Evolutionary conservation across 129 eudicot genomes (phyloP).

Genomic region (Helichrysum umbraculigerum): DNA sequence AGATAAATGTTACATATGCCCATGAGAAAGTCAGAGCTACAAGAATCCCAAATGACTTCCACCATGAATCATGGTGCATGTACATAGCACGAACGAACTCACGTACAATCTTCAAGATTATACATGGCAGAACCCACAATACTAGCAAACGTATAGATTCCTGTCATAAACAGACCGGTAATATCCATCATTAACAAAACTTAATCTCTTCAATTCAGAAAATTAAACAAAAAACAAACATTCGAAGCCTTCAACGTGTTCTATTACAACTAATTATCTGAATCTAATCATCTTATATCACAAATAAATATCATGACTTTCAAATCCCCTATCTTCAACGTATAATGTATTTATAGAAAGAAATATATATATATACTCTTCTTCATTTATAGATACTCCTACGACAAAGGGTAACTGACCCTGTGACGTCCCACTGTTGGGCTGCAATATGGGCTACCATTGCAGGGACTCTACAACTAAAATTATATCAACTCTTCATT

Average conservation of each 20-base stretch:
- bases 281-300: no score
- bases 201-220: background rate
- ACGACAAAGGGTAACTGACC: no score
- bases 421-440: no score
- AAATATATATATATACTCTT: no score
- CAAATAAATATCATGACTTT: background rate
- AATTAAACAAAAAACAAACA: no score
- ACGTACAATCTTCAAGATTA: constrained; percentile 59
- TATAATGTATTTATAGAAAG: no score
- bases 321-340: background rate
- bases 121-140: constrained; percentile 67
- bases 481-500: no score
- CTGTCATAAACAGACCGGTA: constrained; percentile 33
- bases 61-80: constrained; percentile 57
- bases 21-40: constrained; percentile 57
- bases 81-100: constrained; percentile 55
- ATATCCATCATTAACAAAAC: background rate
- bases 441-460: no score
- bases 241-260: background rate
- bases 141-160: constrained; percentile 54
- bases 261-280: background rate
- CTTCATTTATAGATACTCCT: no score
- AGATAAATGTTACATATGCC: constrained; percentile 54
- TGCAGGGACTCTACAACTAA: no score
- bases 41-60: constrained; percentile 47